A percentile compares a stretch with the other conserved stretches of the same genome.
Evolutionary conservation across 2,329 filamentous ascomycete genomes (phyloP).

Genomic region (Verruconis gallopava): DNA sequence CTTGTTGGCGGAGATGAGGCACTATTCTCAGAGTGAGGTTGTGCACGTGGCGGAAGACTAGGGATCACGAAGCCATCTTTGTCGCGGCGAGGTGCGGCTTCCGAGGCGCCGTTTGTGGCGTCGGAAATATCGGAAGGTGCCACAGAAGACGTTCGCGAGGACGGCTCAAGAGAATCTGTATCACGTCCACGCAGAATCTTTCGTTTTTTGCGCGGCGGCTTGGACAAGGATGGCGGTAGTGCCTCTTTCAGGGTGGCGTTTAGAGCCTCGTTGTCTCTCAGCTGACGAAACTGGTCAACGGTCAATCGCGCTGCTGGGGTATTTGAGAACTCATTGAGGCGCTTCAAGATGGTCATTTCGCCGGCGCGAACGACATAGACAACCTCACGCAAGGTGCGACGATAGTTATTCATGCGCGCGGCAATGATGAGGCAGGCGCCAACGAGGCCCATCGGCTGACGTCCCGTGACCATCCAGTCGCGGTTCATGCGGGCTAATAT

Average conservation of each 20-base stretch:
- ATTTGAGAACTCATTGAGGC: conserved; percentile 79
- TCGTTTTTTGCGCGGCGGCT: conserved; percentile 27
- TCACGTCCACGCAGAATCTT: conserved; percentile 16
- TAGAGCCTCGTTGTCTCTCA: conserved; percentile 35
- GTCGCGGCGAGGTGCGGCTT: conserved; percentile 19
- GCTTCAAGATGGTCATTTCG: conserved; percentile 81
- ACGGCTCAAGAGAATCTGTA: conserved; percentile 13
- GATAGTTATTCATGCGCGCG: conserved; percentile 96
- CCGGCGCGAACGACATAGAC: conserved; percentile 98
- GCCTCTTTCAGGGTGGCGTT: conserved; percentile 11
- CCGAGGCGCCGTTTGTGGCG: not conserved
- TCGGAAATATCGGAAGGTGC: not conserved
- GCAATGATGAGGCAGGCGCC: conserved; percentile 90
- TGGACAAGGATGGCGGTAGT: conserved; percentile 59
- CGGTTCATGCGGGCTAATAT: conserved; percentile 87
- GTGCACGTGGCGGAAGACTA: conserved; percentile 3
- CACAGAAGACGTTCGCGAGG: conserved; percentile 13
- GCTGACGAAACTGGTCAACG: conserved; percentile 72
- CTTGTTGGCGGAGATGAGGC: conserved; percentile 9
- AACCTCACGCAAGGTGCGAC: conserved; percentile 80
- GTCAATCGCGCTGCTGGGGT: conserved; percentile 77
- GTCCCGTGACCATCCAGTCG: conserved; percentile 94
- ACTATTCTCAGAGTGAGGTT: not conserved
- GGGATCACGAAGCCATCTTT: conserved; percentile 31
- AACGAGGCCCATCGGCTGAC: conserved; percentile 84